Evolutionary conservation across 352 stramenopile species (phyloP), one percentile per base, ranked within the genome.

Genomic region (Globisporangium orthogonon): DNA sequence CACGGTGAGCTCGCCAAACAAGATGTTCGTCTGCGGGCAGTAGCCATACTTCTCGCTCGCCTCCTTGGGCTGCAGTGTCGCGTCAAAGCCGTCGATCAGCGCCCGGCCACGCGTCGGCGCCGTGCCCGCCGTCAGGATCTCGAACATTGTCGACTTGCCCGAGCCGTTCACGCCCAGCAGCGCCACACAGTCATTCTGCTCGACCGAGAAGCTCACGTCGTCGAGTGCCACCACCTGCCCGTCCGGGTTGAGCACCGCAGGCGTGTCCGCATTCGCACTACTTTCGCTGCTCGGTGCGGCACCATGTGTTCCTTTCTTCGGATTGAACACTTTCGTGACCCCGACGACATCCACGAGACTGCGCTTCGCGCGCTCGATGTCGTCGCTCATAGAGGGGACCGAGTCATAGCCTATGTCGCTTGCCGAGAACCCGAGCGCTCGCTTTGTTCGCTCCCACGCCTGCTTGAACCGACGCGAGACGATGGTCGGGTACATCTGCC

Each of bases 111-210:
- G 63, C 0, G 83, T 95, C 1, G 94, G 87, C 17, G 76, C 68
- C 43, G 96, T 71, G 31, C 94, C 87, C 29, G 90, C 95, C 13
- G 96, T 98, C 23, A 99, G 63, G 52, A 98, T 97, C 56, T 91
- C 83, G 59, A 99, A 98, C 50, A 96, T 97, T 3, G 97, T 99
- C 17, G 96, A 98, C 67, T 98, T 98, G n/a, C 94, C 93, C 15
- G 91, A 94, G 2, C 94, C 95, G 66, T 98, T 98, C 46, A 97
- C 86, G 3, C 95, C 95, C 14, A 98, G 66, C 4, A 98, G 60
- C 1, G 92, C 94, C 17, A 98, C 90, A 52, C 93, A 93, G 60
- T 98, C 86, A 18, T 91, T 84, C 30, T 76, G 72, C 41, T 90
- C 73, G 4, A 98, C 90, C 0, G 72, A 71, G 45, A 97, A 87